A percentile compares a stretch with the other conserved stretches of the same genome.
phyloP scores from a whole-genome alignment of 73 alveolate genomes.

The Paramecium sonneborni region DNA sequence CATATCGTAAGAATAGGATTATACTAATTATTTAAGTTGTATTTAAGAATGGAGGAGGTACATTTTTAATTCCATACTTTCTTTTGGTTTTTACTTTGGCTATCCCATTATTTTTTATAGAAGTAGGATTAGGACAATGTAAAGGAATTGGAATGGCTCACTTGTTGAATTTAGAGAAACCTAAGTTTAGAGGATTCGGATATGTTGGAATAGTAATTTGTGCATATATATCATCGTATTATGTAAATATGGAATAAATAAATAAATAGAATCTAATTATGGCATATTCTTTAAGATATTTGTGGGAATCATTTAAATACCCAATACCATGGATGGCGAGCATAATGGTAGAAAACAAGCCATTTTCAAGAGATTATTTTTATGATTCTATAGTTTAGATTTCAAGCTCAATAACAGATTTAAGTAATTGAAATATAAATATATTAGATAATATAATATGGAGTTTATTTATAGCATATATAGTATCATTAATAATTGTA shows the following conservation, averaged over 20 bases:
- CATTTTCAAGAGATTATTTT: constrained; percentile 6
- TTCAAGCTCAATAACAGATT: constrained; percentile 11
- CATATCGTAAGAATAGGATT: constrained; percentile 62
- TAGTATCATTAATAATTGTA: background rate
- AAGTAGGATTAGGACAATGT: constrained; percentile 69
- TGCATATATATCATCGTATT: background rate
- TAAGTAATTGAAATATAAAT: background rate
- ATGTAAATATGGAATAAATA: background rate
- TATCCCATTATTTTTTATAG: constrained; percentile 71
- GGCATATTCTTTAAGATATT: constrained; percentile 70
- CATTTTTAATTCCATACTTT: constrained; percentile 72
- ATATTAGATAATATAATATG: constrained; percentile 12
- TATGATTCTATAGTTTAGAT: background rate
- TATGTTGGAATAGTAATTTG: constrained; percentile 31
- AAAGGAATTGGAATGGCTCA: constrained; percentile 62
- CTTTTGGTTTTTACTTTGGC: constrained; percentile 57
- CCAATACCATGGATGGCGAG: constrained; percentile 72
- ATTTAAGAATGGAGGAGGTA: constrained; percentile 72
- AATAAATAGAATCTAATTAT: constrained; percentile 19
- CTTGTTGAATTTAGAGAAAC: constrained; percentile 55
- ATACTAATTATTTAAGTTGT: constrained; percentile 26
- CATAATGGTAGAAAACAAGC: background rate
- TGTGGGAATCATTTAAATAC: constrained; percentile 62
- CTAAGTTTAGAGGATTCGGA: constrained; percentile 37
- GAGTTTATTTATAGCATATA: constrained; percentile 48